These are phyloP conservation scores for Backusella sp. DNA, from an alignment of 192 early-diverging fungal genomes.

Conservation along the genomic window DNA sequence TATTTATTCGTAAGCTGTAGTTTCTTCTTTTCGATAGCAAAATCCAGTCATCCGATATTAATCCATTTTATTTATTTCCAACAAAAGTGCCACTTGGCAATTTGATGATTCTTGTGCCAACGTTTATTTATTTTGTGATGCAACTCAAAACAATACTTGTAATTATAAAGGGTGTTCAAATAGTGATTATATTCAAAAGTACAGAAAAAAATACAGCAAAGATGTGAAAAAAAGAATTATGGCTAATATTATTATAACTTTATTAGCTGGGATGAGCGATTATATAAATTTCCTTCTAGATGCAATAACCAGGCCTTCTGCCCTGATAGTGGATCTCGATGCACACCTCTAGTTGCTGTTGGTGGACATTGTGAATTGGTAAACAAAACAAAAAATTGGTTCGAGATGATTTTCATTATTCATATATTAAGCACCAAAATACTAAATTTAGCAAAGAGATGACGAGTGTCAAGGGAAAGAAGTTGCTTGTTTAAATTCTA, in stretches of 20 bases:
- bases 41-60: background rate
- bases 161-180: constrained; percentile 34
- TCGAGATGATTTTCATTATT: background rate
- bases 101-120: constrained; percentile 32
- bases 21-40: background rate
- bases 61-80: background rate
- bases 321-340: constrained; percentile 33
- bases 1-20: constrained; percentile 7
- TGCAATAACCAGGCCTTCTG: constrained; percentile 27
- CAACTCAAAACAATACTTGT: constrained; percentile 21
- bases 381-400: background rate
- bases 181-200: constrained; percentile 36
- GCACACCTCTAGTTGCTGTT: constrained; percentile 25
- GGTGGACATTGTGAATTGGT: constrained; percentile 30
- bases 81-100: constrained; percentile 23
- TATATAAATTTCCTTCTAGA: constrained; percentile 22
- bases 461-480: constrained; percentile 31
- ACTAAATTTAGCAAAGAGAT: constrained; percentile 30
- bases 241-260: background rate
- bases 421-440: background rate
- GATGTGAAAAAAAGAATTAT: no score
- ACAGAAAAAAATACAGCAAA: background rate
- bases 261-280: constrained; percentile 21
- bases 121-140: constrained; percentile 34
- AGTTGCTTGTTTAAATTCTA: constrained; percentile 31